Evolutionary conservation across 495 filamentous ascomycete genomes (phyloP), one percentile per base, ranked within the genome.

Genomic region (Choiromyces venosus): DNA sequence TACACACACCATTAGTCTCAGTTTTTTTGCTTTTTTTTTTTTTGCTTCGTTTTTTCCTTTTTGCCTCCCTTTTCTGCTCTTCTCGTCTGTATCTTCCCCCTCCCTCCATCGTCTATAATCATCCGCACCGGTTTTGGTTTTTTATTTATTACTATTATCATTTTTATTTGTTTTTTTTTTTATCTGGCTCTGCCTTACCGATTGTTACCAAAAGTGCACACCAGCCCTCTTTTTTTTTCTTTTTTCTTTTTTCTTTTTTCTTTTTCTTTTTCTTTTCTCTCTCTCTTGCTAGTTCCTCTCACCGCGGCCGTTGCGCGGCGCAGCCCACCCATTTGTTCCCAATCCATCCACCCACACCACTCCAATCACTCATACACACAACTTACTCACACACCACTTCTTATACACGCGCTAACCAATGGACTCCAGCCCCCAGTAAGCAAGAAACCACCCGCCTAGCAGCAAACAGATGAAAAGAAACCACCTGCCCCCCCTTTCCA

Each of bases 121-220:
- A 52, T 52, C 44, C 21, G 44, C 52, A 56, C n/a, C n/a, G n/a
- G 52, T 29, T 29, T 56, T 3, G 52, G 9, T 56, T 56, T 56
- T 56, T 52, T 56, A 29, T 56, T 56, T 56, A 52, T 52, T 52
- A 9, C 44, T n/a, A 52, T 52, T 52, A 29, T 56, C 52, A 29
- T 56, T 25, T 9, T 56, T 56, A 56, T 56, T 56, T 56, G 52
- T 56, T 56, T 56, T 56, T 52, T 25, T 29, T 52, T 25, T 21
- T 7, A 52, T 52, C 44, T 52, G 19, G 44, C 44, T 52, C 18
- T 56, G 35, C 65, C 68, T 75, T 71, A 37, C 66, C 40, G 66
- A 69, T 76, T 71, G 65, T 66, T 77, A 36, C 80, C 82, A 78
- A 80, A 80, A 81, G 82, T 82, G 82, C 77, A 85, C 70, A 72